Conservation (phyloP, 805 yeast genomes). For the Zygoascus bituminiphila region DNA sequence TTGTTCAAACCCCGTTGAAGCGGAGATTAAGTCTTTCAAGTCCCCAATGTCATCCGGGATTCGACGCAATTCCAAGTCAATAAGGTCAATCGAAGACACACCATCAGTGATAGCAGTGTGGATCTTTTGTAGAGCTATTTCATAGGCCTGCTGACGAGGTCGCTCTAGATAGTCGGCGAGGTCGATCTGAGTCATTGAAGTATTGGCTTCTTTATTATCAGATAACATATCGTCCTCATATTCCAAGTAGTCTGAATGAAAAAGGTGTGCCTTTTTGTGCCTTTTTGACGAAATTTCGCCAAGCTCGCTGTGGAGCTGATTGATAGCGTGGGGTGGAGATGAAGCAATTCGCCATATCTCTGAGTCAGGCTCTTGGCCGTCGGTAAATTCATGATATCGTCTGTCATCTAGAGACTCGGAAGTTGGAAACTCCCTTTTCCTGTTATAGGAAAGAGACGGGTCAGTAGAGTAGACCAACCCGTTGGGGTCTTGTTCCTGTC, state of each 20-base stretch:
- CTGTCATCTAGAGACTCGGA: slow-evolving; percentile 12
- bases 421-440: slow-evolving; percentile 12
- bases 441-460: slow-evolving; percentile 10
- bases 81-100: slow-evolving; percentile 14
- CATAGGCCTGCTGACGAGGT: background rate
- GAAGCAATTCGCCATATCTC: slow-evolving; percentile 9
- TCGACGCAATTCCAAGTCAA: slow-evolving; percentile 18
- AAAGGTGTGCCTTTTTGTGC: background rate
- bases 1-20: slow-evolving; percentile 6
- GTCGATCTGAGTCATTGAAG: background rate
- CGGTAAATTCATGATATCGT: slow-evolving; percentile 15
- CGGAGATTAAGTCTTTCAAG: slow-evolving; percentile 23
- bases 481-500: slow-evolving; percentile 4
- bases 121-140: slow-evolving; percentile 8
- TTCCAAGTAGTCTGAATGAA: background rate
- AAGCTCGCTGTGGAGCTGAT: slow-evolving; percentile 3
- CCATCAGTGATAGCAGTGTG: slow-evolving; percentile 15
- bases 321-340: slow-evolving; percentile 12
- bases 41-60: slow-evolving; percentile 32
- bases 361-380: slow-evolving; percentile 8
- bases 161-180: background rate
- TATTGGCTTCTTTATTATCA: no score
- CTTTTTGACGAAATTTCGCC: slow-evolving; percentile 1
- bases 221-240: background rate
- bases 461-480: slow-evolving; percentile 10